phyloP scores from a whole-genome alignment of 1,139 yeast species.

The Candida sp. region DNA sequence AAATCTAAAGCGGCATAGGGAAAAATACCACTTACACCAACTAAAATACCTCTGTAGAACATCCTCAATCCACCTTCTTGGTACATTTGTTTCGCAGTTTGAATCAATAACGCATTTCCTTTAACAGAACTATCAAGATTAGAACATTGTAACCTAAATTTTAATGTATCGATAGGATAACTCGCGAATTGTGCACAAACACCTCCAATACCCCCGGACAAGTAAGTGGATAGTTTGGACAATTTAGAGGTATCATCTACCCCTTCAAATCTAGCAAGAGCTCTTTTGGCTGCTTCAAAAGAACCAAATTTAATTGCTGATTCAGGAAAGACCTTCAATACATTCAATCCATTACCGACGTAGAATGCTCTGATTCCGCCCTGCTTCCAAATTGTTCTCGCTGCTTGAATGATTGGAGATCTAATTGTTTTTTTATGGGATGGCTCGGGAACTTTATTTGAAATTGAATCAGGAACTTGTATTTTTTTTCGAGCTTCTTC shows the following conservation, averaged over 20 bases:
- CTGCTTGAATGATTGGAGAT: slow-evolving; percentile 78
- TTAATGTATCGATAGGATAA: slow-evolving; percentile 94
- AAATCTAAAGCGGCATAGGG: slow-evolving; percentile 96
- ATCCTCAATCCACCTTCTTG: slow-evolving; percentile 72
- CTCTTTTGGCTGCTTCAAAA: slow-evolving; percentile 80
- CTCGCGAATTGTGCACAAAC: slow-evolving; percentile 89
- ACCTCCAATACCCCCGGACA: slow-evolving; percentile 97
- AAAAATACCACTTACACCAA: slow-evolving; percentile 91
- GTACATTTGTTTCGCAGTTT: slow-evolving; percentile 77
- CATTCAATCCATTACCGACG: slow-evolving; percentile 93
- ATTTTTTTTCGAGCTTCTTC: slow-evolving; percentile 33
- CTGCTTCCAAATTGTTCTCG: slow-evolving; percentile 76
- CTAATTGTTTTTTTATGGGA: slow-evolving; percentile 38
- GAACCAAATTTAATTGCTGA: slow-evolving; percentile 97
- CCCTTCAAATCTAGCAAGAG: slow-evolving; percentile 77
- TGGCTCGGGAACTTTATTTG: slow-evolving; percentile 16
- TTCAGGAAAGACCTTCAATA: slow-evolving; percentile 93
- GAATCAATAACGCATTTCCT: slow-evolving; percentile 59
- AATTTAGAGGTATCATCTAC: slow-evolving; percentile 67
- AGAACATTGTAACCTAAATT: slow-evolving; percentile 80
- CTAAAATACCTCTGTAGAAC: slow-evolving; percentile 83
- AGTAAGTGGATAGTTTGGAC: slow-evolving; percentile 74
- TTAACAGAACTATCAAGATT: slow-evolving; percentile 54
- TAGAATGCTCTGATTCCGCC: slow-evolving; percentile 88
- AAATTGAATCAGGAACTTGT: slow-evolving; percentile 1